phyloP scores from a whole-genome alignment of 257 asterid genomes.

The Knoxia roxburghii region DNA sequence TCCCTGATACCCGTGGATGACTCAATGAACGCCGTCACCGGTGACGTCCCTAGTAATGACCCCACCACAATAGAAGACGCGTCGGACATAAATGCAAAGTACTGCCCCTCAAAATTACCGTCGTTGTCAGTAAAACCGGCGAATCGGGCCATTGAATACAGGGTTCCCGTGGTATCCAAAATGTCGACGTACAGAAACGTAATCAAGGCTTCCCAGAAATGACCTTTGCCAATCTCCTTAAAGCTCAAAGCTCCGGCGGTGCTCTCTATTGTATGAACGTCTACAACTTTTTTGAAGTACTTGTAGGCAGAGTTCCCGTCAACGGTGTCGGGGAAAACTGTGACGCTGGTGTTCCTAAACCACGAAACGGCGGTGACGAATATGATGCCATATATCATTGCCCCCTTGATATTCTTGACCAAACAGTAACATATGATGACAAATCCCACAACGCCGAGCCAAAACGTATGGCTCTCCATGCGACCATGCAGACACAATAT shows the following conservation, averaged over 20 bases:
- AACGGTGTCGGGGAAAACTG: constrained; percentile 56
- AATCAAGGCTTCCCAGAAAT: constrained; percentile 78
- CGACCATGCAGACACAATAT: constrained; percentile 68
- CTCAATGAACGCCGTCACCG: constrained; percentile 81
- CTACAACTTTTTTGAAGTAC: constrained; percentile 65
- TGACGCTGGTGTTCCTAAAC: constrained; percentile 72
- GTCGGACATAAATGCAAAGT: constrained; percentile 90
- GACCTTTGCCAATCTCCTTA: constrained; percentile 45
- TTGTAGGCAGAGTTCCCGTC: constrained; percentile 54
- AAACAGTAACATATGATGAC: constrained; percentile 70
- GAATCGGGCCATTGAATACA: constrained; percentile 83
- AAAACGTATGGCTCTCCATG: constrained; percentile 87
- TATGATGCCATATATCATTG: constrained; percentile 80
- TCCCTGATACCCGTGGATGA: constrained; percentile 93
- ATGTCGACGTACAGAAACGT: constrained; percentile 84
- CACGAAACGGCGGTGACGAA: constrained; percentile 87
- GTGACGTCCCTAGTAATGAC: constrained; percentile 80
- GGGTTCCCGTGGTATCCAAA: constrained; percentile 79
- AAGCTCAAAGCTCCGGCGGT: constrained; percentile 91
- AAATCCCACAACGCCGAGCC: constrained; percentile 81
- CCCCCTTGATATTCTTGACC: constrained; percentile 71
- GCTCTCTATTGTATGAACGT: constrained; percentile 56
- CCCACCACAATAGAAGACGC: constrained; percentile 79
- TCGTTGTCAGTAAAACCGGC: constrained; percentile 66
- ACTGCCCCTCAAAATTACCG: constrained; percentile 88